Evolutionary conservation across 2,329 filamentous ascomycete species (phyloP), one percentile per base, ranked within the genome.

Genomic region (Corynespora cassiicola): DNA sequence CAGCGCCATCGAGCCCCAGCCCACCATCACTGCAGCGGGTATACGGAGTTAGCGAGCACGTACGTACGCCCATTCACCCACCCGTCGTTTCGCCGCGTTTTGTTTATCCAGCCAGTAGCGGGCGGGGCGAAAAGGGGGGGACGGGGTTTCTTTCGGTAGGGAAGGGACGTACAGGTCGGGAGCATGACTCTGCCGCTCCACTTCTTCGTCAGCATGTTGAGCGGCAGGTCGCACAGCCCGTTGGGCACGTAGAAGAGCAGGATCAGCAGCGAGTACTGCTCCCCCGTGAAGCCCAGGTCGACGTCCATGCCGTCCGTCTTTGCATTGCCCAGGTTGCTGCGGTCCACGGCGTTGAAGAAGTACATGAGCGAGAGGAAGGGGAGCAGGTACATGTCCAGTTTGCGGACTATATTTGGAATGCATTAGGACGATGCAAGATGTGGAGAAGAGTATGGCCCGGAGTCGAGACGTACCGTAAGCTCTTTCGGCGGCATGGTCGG

Each of bases 171-270:
- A 58, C 59, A 44, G 6, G 41, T 49, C 9, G 71, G 71, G 0
- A 75, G 58, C 65, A 70, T 72, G 1, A 66, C 58, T 36, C 35
- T 72, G 34, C 44, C 78, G 50, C 66, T 77, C 40, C 71, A 79
- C 3, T 65, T 64, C 48, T 75, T 76, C 6, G 73, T 75, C 31
- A 77, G 54, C 35, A 77, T 61, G 40, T 75, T 78, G 29, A 77
- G 66, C 8, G 75, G 75, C 9, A 79, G 54, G 48, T 78, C 74
- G 34, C 68, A 75, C 2, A 78, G 50, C 1, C 74, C 75, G 42
- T 76, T 76, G 0, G 76, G 76, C 2, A 79, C 69, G 39, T 78
- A 77, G 45, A 79, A 79, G 0, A 79, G 56, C 3, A 78, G 51
- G 5, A 79, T 70, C 5, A 75, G 48, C n/a, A 75, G 50, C 0